Evolutionary conservation across 2,329 filamentous ascomycete species (phyloP), one percentile per base, ranked within the genome.

Genomic region (Bertia moriformis): DNA sequence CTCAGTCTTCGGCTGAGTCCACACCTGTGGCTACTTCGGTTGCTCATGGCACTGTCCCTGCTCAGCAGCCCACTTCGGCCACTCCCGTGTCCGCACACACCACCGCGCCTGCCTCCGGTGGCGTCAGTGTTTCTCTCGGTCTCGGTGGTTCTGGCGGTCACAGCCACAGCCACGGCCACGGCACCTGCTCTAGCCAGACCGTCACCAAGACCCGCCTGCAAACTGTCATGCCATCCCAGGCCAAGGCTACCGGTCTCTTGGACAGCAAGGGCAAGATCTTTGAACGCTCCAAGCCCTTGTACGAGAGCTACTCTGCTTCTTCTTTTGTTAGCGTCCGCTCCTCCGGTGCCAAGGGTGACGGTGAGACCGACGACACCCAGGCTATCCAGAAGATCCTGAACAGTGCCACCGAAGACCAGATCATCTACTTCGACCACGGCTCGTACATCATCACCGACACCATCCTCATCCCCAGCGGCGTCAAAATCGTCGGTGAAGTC

Each of bases 241-340:
- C 24, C 24, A 29, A 29, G n/a, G 10, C 24, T 10, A 29, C 10
- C 24, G 10, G 10, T 29, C n/a, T 29, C 10, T 10, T 29, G 24
- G 24, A 10, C 10, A n/a, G 24, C 24, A 10, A 29, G 24, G n/a
- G n/a, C n/a, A 29, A 29, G 14, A 62, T 83, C 49, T 82, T 78
- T 51, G 73, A 78, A 48, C 69, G 74, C 35, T 73, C 75, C 44
- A 81, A 79, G 63, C 79, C 79, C 12, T 71, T 82, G 46, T 85
- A 84, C 48, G 69, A 73, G 46, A 58, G 59, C 22, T 51, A 71
- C 7, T 55, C 69, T 13, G 63, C 63, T 12, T 65, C 62, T 4
- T 48, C 63, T 2, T 64, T 56, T 44, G 50, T 61, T 37, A 62
- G 62, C 41, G 60, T 64, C 5, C 58, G 57, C 41, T 55, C 59